Evolutionary conservation across 2,329 filamentous ascomycete species (phyloP).

Genomic region (Fusarium pseudocircinatum): DNA sequence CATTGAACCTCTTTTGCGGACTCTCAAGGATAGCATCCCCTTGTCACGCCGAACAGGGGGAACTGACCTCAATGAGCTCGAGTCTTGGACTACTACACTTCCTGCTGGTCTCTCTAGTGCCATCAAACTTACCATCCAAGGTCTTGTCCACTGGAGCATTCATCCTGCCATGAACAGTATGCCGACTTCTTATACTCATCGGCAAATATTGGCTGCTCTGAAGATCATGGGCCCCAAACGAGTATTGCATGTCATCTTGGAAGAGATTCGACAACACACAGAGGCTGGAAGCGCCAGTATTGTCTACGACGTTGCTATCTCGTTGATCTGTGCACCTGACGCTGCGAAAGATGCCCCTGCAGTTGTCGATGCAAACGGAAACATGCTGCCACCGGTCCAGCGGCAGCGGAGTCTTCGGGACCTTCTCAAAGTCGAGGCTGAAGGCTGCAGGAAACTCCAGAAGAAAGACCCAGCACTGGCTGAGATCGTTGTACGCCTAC

Average conservation of each 20-base stretch:
- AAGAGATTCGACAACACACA: constrained; percentile 72
- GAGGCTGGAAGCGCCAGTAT: constrained; percentile 67
- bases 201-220: constrained; percentile 70
- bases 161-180: constrained; percentile 64
- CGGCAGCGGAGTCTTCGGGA: constrained; percentile 67
- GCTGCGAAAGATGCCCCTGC: constrained; percentile 56
- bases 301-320: constrained; percentile 74
- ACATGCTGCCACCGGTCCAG: constrained; percentile 52
- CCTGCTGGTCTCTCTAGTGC: constrained; percentile 66
- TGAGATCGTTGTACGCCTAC: constrained; percentile 70
- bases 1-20: constrained; percentile 73
- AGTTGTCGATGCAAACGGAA: constrained; percentile 49
- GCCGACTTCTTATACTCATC: constrained; percentile 76
- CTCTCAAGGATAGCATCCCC: constrained; percentile 68
- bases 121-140: constrained; percentile 69
- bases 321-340: constrained; percentile 75
- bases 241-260: constrained; percentile 69
- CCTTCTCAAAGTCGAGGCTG: constrained; percentile 66
- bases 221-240: constrained; percentile 70
- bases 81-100: constrained; percentile 69
- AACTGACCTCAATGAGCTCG: constrained; percentile 72
- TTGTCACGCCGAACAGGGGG: constrained; percentile 69
- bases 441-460: constrained; percentile 65
- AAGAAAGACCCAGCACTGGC: constrained; percentile 66
- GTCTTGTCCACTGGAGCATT: constrained; percentile 73